These are phyloP conservation scores for Jatropha curcas DNA, from an alignment of 345 rosid genomes.

Conservation along the genomic window DNA sequence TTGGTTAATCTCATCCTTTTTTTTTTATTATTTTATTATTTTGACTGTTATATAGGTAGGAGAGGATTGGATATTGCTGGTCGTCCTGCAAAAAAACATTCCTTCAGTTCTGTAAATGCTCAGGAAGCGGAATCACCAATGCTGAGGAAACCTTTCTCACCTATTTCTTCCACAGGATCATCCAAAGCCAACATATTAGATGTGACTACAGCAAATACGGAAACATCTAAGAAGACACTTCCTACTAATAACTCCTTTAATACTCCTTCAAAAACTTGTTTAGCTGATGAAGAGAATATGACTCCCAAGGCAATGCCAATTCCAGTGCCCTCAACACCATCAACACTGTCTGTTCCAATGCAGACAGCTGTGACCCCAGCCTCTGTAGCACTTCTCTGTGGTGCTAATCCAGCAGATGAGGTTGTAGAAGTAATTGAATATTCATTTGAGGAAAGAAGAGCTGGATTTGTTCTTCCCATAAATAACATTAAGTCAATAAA, in stretches of 20 bases:
- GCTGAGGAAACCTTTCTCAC: constrained; percentile 87
- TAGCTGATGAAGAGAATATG: constrained; percentile 56
- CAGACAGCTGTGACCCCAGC: constrained; percentile 74
- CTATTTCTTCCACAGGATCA: constrained; percentile 55
- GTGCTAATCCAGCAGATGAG: constrained; percentile 36
- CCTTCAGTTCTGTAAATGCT: constrained; percentile 47
- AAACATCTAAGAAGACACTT: constrained; percentile 33
- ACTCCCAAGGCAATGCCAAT: constrained; percentile 63
- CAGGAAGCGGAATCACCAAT: constrained; percentile 61
- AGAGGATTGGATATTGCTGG: constrained; percentile 48
- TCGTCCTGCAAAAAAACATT: constrained; percentile 53
- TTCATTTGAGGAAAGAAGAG: constrained; percentile 88
- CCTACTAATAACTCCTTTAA: constrained; percentile 32
- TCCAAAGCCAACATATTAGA: constrained; percentile 45
- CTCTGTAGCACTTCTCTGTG: constrained; percentile 30
- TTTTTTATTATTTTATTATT: no score
- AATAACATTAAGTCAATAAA: constrained; percentile 34
- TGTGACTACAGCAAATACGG: constrained; percentile 15
- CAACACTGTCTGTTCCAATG: constrained; percentile 72
- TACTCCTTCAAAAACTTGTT: constrained; percentile 45
- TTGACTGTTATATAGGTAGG: constrained; percentile 13
- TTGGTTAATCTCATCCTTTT: neutral
- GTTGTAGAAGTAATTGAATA: constrained; percentile 57
- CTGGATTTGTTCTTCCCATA: constrained; percentile 62
- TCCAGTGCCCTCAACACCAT: constrained; percentile 60